Evolutionary conservation across 2,329 filamentous ascomycete genomes (phyloP).

Genomic region (Neonectria faginata): DNA sequence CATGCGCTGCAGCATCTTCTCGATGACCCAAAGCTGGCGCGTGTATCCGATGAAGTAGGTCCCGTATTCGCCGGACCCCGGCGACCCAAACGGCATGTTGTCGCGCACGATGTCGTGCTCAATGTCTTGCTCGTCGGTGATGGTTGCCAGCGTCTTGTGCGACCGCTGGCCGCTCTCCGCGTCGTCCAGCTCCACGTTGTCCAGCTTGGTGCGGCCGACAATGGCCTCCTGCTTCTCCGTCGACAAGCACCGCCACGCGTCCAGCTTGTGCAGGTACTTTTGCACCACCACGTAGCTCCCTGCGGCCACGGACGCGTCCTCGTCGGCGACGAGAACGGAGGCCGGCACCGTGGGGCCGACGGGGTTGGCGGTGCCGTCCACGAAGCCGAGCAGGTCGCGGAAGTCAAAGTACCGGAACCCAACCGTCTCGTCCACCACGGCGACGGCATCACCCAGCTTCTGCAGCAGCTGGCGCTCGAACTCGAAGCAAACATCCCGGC

Average conservation of each 20-base stretch:
- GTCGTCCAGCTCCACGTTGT: constrained; percentile 68
- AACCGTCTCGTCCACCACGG: constrained; percentile 63
- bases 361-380: constrained; percentile 71
- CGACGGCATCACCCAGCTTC: constrained; percentile 59
- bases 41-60: constrained; percentile 71
- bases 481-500: constrained; percentile 68
- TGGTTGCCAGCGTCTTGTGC: constrained; percentile 67
- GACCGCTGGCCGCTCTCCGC: constrained; percentile 59
- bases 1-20: constrained; percentile 69
- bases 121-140: constrained; percentile 61
- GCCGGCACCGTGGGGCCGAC: constrained; percentile 57
- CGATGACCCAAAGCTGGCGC: constrained; percentile 65
- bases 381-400: constrained; percentile 69
- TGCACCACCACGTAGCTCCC: constrained; percentile 71
- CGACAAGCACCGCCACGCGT: constrained; percentile 58
- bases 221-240: constrained; percentile 66
- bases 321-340: constrained; percentile 58
- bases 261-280: constrained; percentile 67
- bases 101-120: constrained; percentile 67
- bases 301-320: constrained; percentile 53
- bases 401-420: constrained; percentile 72
- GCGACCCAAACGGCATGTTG: constrained; percentile 71
- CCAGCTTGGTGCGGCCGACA: constrained; percentile 68
- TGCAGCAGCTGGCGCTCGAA: constrained; percentile 67
- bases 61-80: constrained; percentile 62